Evolutionary conservation across 768 basidiomycete genomes (phyloP).

Genomic region (Leccinum broughii): DNA sequence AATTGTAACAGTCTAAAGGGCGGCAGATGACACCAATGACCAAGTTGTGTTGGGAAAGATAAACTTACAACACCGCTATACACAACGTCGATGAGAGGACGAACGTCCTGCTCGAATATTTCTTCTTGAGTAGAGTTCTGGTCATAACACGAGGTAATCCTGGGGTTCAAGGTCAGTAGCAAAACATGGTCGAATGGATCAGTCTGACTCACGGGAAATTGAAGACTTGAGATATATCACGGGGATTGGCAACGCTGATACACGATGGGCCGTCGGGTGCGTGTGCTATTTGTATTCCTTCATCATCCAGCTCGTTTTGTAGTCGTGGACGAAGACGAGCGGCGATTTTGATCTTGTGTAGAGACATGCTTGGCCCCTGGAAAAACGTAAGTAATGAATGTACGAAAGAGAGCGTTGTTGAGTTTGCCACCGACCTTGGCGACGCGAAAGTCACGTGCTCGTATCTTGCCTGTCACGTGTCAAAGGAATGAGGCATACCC

Average conservation of each 20-base stretch:
- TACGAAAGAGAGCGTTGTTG: background rate
- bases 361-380: conserved; percentile 14
- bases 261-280: conserved; percentile 42
- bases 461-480: background rate
- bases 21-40: background rate
- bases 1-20: conserved; percentile 71
- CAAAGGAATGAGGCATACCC: background rate
- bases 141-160: conserved; percentile 78
- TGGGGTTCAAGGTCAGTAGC: conserved; percentile 24
- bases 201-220: conserved; percentile 63
- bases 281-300: conserved; percentile 54
- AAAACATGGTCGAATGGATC: background rate
- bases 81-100: conserved; percentile 75
- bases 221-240: conserved; percentile 68
- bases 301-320: conserved; percentile 60
- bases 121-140: conserved; percentile 69
- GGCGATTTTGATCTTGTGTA: conserved; percentile 65
- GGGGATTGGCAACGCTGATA: conserved; percentile 69
- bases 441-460: conserved; percentile 32
- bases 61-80: conserved; percentile 69
- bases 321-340: conserved; percentile 72
- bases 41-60: background rate
- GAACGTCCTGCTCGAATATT: conserved; percentile 75
- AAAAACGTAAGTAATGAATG: background rate
- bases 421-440: conserved; percentile 26